Percentiles rank a stretch among this genome's conserved stretches.
Conservation (phyloP, 1,284 basidiomycete species). For the Heliocybe sulcata region DNA sequence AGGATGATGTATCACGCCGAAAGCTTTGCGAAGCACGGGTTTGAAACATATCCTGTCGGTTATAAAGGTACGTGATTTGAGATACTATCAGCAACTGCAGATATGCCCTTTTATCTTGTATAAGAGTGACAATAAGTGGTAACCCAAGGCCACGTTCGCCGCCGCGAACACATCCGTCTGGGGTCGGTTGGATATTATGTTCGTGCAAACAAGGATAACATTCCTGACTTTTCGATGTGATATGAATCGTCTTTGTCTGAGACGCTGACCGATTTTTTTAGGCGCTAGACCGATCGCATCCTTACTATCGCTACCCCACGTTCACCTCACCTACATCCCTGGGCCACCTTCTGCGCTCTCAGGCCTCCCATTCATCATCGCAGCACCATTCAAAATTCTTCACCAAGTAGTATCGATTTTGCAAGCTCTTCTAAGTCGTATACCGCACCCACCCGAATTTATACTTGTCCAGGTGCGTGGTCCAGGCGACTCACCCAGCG, state of each 20-base stretch:
- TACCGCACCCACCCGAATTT: conserved; percentile 72
- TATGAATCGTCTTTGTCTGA: too few species aligned
- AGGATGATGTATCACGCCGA: conserved; percentile 99
- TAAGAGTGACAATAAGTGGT: not conserved
- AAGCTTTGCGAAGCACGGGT: conserved; percentile 80
- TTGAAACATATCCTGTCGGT: conserved; percentile 79
- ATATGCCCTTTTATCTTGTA: not conserved
- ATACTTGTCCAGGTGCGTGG: conserved; percentile 83
- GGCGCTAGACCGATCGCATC: conserved; percentile 71
- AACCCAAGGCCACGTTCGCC: too few species aligned
- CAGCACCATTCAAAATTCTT: conserved; percentile 78
- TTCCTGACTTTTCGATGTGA: too few species aligned
- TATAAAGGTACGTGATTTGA: conserved; percentile 64
- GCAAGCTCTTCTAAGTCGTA: conserved; percentile 49
- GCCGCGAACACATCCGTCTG: too few species aligned
- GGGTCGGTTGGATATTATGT: too few species aligned
- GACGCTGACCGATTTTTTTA: too few species aligned
- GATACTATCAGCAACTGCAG: too few species aligned
- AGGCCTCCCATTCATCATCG: conserved; percentile 64
- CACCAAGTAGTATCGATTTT: conserved; percentile 65
- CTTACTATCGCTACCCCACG: conserved; percentile 54
- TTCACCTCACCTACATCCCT: conserved; percentile 62
- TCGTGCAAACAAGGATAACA: too few species aligned
- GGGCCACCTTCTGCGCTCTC: conserved; percentile 54
- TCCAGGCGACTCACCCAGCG: not conserved